Evolutionary conservation across 768 basidiomycete species (phyloP), one percentile per base, ranked within the genome.

Genomic region (Strobilomyces echinocephalus): DNA sequence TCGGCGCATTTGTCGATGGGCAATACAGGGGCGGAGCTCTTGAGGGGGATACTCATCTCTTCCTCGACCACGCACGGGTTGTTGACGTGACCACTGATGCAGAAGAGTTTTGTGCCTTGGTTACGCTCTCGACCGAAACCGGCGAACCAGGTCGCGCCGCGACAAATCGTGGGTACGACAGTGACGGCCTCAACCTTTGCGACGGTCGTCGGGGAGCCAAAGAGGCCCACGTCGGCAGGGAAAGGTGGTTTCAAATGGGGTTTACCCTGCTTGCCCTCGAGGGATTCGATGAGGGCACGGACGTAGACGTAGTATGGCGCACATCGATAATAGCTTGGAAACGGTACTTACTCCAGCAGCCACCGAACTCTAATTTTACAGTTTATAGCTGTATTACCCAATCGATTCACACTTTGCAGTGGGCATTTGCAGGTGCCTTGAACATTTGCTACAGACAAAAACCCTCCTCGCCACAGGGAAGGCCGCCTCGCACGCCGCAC

Each of bases 61-160:
- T 99, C n/a, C n/a, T n/a, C n/a, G n/a, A n/a, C n/a, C n/a, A 97
- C 93, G 68, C 91, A 95, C 1, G 95, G 95, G 71, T 95, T 97
- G 74, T 97, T 97, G 61, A 98, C 95, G 63, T 98, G 95, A 0
- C 95, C 95, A 46, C 88, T 91, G 63, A 99, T 88, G 72, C 95
- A 97, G 74, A 84, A 97, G 15, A 98, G 73, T 74, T 99, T 99
- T n/a, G 94, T 97, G 7, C 95, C 95, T 66, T 91, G 84, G 70
- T 99, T 97, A 59, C 93, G 78, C 68, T 90, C 87, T 39, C 95
- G 75, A 16, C 95, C 95, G 64, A 99, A 97, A 49, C 84, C 72
- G 3, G 91, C 89, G 62, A 98, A 99, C 95, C 95, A 98, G 26
- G 80, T 63, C 1, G 81, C 79, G 46, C 95, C 79, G 46, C 95